These are phyloP conservation scores for Spinellus fusiger DNA, from an alignment of 192 early-diverging fungal species.

Conservation along the genomic window DNA sequence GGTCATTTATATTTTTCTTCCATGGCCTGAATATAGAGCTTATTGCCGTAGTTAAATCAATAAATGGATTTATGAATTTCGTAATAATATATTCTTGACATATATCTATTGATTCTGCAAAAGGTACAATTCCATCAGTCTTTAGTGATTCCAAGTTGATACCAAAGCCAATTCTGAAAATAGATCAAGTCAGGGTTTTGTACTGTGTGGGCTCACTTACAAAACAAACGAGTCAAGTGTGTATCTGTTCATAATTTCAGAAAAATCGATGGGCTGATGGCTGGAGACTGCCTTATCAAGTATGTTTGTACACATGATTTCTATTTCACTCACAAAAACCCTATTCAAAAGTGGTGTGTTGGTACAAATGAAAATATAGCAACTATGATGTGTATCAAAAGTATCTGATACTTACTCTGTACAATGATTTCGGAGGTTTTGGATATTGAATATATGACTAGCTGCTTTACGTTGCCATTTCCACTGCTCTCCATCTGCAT, in stretches of 20 bases:
- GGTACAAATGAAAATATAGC: neutral
- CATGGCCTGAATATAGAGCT: conserved; percentile 4
- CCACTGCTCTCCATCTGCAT: conserved; percentile 59
- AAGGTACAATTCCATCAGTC: conserved; percentile 33
- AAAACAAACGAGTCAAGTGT: conserved; percentile 35
- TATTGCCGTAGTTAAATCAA: neutral
- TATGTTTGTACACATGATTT: conserved; percentile 3
- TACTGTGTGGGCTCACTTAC: too few species aligned
- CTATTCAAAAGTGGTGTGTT: neutral
- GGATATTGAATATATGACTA: conserved; percentile 27
- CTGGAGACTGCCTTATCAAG: conserved; percentile 15
- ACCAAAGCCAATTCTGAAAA: conserved; percentile 35
- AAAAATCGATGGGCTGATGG: conserved; percentile 34
- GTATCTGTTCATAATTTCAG: conserved; percentile 41
- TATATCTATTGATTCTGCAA: conserved; percentile 45
- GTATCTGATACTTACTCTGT: conserved; percentile 14
- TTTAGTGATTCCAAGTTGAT: conserved; percentile 36
- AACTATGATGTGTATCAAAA: neutral
- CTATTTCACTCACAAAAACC: conserved; percentile 22
- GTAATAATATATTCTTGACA: conserved; percentile 31
- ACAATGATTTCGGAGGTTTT: conserved; percentile 29
- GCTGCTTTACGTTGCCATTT: conserved; percentile 47
- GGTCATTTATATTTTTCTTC: conserved; percentile 6
- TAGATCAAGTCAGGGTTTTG: too few species aligned
- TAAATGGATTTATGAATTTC: conserved; percentile 15